Conservation (phyloP, 257 asterid genomes). For the Perilla frutescens region DNA sequence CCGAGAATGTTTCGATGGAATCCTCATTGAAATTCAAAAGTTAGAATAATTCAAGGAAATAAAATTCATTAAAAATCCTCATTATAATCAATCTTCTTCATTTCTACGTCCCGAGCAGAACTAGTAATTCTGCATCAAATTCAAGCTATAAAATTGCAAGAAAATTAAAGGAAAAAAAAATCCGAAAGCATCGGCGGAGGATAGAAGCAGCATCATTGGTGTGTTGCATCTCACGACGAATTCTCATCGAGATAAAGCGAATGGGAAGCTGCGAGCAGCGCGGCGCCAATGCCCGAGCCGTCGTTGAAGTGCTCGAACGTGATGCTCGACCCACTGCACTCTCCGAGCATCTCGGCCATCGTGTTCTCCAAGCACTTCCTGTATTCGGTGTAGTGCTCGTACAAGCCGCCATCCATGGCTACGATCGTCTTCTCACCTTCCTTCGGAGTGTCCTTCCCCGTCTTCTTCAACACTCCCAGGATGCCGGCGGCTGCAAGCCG, state of each 20-base stretch:
- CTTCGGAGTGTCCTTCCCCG: slow-evolving; percentile 62
- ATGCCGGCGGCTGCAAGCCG: slow-evolving; percentile 88
- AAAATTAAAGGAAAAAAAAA: neutral
- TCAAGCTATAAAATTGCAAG: neutral
- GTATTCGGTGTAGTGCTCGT: slow-evolving; percentile 73
- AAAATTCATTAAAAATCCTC: neutral
- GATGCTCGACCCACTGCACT: slow-evolving; percentile 42
- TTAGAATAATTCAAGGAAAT: too few species aligned
- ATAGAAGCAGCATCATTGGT: neutral
- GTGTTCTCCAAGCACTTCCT: slow-evolving; percentile 70
- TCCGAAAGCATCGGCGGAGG: neutral
- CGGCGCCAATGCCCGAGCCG: slow-evolving; percentile 94
- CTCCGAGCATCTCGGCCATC: slow-evolving; percentile 64
- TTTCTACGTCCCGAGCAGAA: slow-evolving; percentile 5
- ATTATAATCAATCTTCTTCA: neutral
- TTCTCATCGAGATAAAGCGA: slow-evolving; percentile 57
- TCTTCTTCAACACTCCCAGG: slow-evolving; percentile 69
- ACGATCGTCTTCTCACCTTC: slow-evolving; percentile 55
- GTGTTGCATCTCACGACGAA: slow-evolving; percentile 11
- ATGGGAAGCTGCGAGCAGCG: slow-evolving; percentile 86
- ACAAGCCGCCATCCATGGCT: slow-evolving; percentile 90
- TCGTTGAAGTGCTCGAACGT: slow-evolving; percentile 73
- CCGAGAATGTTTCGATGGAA: too few species aligned
- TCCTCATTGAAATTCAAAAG: too few species aligned
- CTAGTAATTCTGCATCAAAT: neutral